Percentiles rank a stretch among this genome's conserved stretches.
These are phyloP conservation scores for Nepenthes gracilis DNA, from an alignment of 148 eudicot genomes.

Conservation along the genomic window DNA sequence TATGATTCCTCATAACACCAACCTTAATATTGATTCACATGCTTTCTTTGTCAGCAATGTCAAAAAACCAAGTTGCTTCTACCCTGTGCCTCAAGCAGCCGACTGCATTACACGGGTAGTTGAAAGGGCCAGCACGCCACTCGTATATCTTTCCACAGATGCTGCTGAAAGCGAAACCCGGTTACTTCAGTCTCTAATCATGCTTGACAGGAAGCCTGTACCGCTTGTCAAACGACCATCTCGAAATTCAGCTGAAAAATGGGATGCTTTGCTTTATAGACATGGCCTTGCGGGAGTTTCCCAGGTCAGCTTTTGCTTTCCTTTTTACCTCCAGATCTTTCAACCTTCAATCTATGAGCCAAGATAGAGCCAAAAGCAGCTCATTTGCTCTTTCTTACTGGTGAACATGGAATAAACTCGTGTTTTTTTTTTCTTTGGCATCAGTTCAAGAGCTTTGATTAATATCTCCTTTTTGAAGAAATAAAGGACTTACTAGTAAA, in stretches of 20 bases:
- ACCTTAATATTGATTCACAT: too few relatives aligned
- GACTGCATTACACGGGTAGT: constrained; percentile 72
- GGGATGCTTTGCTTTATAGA: constrained; percentile 96
- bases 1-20: too few relatives aligned
- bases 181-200: constrained; percentile 62
- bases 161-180: constrained; percentile 96
- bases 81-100: constrained; percentile 91
- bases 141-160: constrained; percentile 92
- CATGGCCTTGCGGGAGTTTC: constrained; percentile 59
- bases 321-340: neutral
- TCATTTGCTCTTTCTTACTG: too few relatives aligned
- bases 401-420: too few relatives aligned
- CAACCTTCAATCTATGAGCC: neutral
- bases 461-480: too few relatives aligned
- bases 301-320: constrained; percentile 46
- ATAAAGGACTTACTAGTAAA: too few relatives aligned
- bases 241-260: constrained; percentile 79
- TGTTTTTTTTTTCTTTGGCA: too few relatives aligned
- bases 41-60: constrained; percentile 52
- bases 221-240: constrained; percentile 78
- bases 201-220: constrained; percentile 61
- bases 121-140: constrained; percentile 68
- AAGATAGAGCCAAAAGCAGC: too few relatives aligned
- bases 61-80: constrained; percentile 86
- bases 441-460: too few relatives aligned